Percentiles rank a stretch among this genome's conserved stretches.
Conservation (phyloP, 805 yeast species). For the Debaryomyces castellii region DNA sequence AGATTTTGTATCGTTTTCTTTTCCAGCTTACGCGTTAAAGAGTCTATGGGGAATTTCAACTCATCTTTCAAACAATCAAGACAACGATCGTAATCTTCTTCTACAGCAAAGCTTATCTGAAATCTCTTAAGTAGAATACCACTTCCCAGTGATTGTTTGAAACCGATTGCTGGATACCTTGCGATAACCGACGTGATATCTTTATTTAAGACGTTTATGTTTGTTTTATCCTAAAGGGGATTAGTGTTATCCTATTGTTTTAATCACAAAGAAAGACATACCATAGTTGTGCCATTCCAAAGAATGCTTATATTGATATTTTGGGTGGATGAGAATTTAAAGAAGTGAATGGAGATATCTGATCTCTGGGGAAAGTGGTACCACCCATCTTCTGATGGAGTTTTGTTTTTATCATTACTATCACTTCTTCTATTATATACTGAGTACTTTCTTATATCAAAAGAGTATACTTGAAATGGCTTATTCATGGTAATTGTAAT, state of each 20-base stretch:
- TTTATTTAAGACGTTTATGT: constrained; percentile 5
- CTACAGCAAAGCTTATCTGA: constrained; percentile 23
- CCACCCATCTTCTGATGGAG: constrained; percentile 16
- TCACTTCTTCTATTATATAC: background rate
- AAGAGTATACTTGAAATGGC: constrained; percentile 1
- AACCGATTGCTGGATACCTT: constrained; percentile 27
- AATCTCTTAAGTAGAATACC: constrained; percentile 24
- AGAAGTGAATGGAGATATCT: constrained; percentile 18
- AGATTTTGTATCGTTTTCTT: background rate
- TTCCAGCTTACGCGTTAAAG: background rate
- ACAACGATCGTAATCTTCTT: constrained; percentile 12
- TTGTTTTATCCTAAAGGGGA: constrained; percentile 6
- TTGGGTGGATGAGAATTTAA: constrained; percentile 6
- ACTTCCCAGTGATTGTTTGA: constrained; percentile 19
- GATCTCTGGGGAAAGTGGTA: constrained; percentile 31
- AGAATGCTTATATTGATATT: constrained; percentile 7
- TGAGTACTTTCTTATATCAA: constrained; percentile 8
- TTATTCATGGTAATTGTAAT: background rate
- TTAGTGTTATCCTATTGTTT: too few relatives aligned
- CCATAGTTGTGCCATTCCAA: constrained; percentile 22
- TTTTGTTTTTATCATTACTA: background rate
- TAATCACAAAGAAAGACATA: too few relatives aligned
- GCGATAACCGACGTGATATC: constrained; percentile 15
- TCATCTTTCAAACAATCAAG: background rate
- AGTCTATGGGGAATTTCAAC: constrained; percentile 1